These are phyloP conservation scores for Brasenia schreberi DNA, from an alignment of 164 flowering plant species.

Conservation along the genomic window DNA sequence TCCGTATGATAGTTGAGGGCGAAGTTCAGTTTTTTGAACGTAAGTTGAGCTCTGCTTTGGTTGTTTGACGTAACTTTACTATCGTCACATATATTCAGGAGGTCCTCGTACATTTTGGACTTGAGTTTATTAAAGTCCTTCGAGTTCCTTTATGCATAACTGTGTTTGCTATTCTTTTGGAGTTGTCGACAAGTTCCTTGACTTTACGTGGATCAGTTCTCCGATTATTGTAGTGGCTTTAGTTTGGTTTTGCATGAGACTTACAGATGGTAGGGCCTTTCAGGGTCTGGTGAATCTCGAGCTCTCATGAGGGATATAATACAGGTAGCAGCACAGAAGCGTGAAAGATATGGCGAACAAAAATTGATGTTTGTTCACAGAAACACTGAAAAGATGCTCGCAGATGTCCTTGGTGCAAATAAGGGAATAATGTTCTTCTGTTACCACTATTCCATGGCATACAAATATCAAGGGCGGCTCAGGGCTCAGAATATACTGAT, in stretches of 20 bases:
- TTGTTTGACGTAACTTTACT: too few species aligned
- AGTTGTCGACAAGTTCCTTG: neutral
- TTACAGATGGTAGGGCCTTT: constrained; percentile 1
- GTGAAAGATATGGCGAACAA: constrained; percentile 21
- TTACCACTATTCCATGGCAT: constrained; percentile 48
- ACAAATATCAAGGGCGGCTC: constrained; percentile 63
- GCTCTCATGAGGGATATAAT: constrained; percentile 62
- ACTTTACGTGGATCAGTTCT: neutral
- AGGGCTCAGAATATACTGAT: constrained; percentile 40
- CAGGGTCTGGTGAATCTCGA: constrained; percentile 92
- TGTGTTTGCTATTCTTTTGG: neutral
- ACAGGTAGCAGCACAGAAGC: constrained; percentile 14
- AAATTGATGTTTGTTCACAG: constrained; percentile 54
- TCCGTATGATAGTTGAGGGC: neutral
- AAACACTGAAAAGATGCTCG: constrained; percentile 48
- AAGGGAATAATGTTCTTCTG: constrained; percentile 39
- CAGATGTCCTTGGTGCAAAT: constrained; percentile 61
- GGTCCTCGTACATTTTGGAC: neutral
- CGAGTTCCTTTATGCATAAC: neutral
- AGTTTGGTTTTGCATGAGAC: neutral
- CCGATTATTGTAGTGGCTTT: neutral
- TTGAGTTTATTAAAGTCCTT: too few species aligned
- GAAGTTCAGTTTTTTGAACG: neutral
- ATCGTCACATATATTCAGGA: neutral
- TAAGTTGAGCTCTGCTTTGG: too few species aligned